phyloP scores from a whole-genome alignment of 2,329 filamentous ascomycete genomes.

The Dichotomopilus funicola region DNA sequence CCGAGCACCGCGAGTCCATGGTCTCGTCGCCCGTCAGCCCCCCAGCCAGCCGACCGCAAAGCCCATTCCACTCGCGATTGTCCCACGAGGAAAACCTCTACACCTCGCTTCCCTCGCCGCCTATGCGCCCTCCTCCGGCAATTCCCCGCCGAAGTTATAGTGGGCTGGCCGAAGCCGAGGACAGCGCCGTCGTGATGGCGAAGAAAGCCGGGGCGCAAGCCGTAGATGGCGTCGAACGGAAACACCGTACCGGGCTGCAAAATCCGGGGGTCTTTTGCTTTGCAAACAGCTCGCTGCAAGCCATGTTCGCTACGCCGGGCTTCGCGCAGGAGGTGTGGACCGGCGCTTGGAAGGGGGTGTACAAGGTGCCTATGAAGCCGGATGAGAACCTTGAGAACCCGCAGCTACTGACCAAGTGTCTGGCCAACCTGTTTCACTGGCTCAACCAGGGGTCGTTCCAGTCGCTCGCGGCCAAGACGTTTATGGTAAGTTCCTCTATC shows the following conservation, averaged over 20 bases:
- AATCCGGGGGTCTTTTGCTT: conserved; percentile 86
- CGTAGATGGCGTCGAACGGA: conserved; percentile 30
- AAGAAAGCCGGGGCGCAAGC: conserved; percentile 27
- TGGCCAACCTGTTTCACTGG: conserved; percentile 54
- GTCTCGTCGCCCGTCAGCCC: conserved; percentile 31
- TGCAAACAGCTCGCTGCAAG: conserved; percentile 85
- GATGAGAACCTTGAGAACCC: conserved; percentile 48
- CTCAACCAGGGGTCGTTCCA: conserved; percentile 45
- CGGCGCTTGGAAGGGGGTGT: conserved; percentile 51
- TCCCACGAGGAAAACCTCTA: conserved; percentile 32
- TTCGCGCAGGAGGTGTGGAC: conserved; percentile 60
- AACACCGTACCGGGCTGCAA: conserved; percentile 62
- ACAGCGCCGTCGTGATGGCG: conserved; percentile 35
- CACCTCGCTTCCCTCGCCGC: conserved; percentile 48
- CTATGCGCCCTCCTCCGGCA: conserved; percentile 61
- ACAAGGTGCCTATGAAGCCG: conserved; percentile 62
- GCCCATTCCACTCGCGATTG: conserved; percentile 13
- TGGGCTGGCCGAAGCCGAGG: conserved; percentile 50
- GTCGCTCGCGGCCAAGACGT: conserved; percentile 47
- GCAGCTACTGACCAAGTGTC: conserved; percentile 53
- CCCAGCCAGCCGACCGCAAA: conserved; percentile 6
- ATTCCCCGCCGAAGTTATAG: conserved; percentile 70
- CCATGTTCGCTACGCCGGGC: conserved; percentile 65
- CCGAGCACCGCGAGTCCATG: conserved; percentile 57
- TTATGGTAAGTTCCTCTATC: conserved; percentile 44